Percentiles rank a stretch among this genome's conserved stretches.
Evolutionary conservation across 805 yeast species (phyloP).

Genomic region (Saccharomycopsis olivae): DNA sequence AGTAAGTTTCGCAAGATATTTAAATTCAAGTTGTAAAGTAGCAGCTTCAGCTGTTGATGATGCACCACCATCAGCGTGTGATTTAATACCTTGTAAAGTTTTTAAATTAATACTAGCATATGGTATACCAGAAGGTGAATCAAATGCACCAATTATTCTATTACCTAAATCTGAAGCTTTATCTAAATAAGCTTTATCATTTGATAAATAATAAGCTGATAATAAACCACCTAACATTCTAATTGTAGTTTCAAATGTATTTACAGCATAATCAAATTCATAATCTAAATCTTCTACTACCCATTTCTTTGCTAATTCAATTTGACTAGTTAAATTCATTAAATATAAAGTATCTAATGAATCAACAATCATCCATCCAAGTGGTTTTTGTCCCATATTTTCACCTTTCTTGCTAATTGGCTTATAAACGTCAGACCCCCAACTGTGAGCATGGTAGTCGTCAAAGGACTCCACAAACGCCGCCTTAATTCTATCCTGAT

Average conservation of each 20-base stretch:
- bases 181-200: conserved; percentile 61
- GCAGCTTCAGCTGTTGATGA: conserved; percentile 86
- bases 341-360: conserved; percentile 71
- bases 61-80: conserved; percentile 64
- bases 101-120: conserved; percentile 66
- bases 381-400: conserved; percentile 71
- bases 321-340: conserved; percentile 58
- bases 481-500: conserved; percentile 47
- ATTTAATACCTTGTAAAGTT: conserved; percentile 47
- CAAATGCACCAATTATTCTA: conserved; percentile 59
- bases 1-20: conserved; percentile 68
- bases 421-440: conserved; percentile 74
- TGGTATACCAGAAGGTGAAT: conserved; percentile 60
- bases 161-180: conserved; percentile 76
- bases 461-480: conserved; percentile 71
- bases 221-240: conserved; percentile 90
- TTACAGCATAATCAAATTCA: conserved; percentile 63
- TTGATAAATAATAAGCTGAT: conserved; percentile 63
- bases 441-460: conserved; percentile 62
- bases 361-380: conserved; percentile 93
- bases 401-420: conserved; percentile 55
- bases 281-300: conserved; percentile 59
- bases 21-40: conserved; percentile 79
- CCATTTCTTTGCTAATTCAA: conserved; percentile 61
- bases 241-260: conserved; percentile 88